Conservation (phyloP, 2,329 filamentous ascomycete genomes). For the Knufia petricola region DNA sequence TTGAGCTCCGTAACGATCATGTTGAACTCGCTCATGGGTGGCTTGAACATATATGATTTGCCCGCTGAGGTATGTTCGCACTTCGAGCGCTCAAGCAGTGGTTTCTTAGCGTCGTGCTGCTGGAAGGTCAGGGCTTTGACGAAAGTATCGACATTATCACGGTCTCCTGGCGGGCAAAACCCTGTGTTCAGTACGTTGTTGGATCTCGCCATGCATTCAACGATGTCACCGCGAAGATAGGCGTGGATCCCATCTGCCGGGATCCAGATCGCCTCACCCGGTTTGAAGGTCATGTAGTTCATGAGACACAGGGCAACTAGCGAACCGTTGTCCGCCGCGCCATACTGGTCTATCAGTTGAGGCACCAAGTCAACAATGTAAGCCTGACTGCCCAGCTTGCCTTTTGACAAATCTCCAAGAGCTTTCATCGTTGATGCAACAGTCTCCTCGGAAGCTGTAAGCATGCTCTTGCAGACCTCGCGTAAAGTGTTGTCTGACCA, state of each 20-base stretch:
- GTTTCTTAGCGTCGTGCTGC: slow-evolving; percentile 49
- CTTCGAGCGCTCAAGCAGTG: slow-evolving; percentile 42
- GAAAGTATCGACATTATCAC: slow-evolving; percentile 57
- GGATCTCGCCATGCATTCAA: slow-evolving; percentile 68
- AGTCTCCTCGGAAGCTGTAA: slow-evolving; percentile 43
- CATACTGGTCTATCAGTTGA: slow-evolving; percentile 56
- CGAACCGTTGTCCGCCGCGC: slow-evolving; percentile 53
- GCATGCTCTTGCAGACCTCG: slow-evolving; percentile 45
- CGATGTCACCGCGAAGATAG: slow-evolving; percentile 62
- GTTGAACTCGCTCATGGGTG: slow-evolving; percentile 63
- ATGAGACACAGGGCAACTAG: slow-evolving; percentile 62
- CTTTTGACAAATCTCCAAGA: slow-evolving; percentile 40
- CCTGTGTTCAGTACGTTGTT: slow-evolving; percentile 68
- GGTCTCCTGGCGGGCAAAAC: slow-evolving; percentile 59
- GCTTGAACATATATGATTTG: slow-evolving; percentile 54
- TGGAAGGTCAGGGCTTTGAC: slow-evolving; percentile 53
- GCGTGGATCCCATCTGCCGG: slow-evolving; percentile 66
- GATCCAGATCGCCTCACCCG: slow-evolving; percentile 60
- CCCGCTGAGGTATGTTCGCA: slow-evolving; percentile 47
- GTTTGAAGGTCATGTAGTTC: slow-evolving; percentile 60
- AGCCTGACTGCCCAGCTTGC: slow-evolving; percentile 42
- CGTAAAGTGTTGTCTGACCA: slow-evolving; percentile 53
- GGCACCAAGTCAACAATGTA: slow-evolving; percentile 58
- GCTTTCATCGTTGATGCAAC: slow-evolving; percentile 46
- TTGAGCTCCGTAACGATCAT: slow-evolving; percentile 53